Conservation (phyloP, 768 basidiomycete genomes). For the Austroboletus eburneus region DNA sequence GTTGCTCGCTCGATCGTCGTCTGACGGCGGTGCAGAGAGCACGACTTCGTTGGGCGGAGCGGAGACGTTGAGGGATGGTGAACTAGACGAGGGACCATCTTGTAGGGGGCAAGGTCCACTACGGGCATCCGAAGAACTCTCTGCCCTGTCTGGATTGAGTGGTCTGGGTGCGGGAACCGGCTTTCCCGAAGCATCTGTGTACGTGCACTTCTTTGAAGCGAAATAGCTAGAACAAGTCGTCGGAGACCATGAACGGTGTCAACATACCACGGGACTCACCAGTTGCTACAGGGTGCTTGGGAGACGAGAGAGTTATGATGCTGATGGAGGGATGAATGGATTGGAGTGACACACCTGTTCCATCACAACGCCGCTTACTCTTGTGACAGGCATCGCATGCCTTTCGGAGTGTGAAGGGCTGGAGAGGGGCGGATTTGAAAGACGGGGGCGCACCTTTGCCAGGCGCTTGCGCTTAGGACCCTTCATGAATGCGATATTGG, state of each 20-base stretch:
- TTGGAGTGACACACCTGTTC: slow-evolving; percentile 52
- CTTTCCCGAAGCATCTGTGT: slow-evolving; percentile 75
- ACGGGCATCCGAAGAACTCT: slow-evolving; percentile 25
- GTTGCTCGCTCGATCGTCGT: slow-evolving; percentile 39
- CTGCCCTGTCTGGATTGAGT: slow-evolving; percentile 40
- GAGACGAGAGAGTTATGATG: slow-evolving; percentile 5
- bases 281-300: slow-evolving; percentile 77
- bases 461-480: slow-evolving; percentile 52
- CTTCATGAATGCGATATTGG: slow-evolving; percentile 43
- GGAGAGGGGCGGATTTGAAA: slow-evolving; percentile 1
- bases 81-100: slow-evolving; percentile 10
- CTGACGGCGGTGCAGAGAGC: slow-evolving; percentile 21
- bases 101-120: slow-evolving; percentile 14
- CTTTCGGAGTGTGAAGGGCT: slow-evolving; percentile 25
- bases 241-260: slow-evolving; percentile 1
- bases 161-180: slow-evolving; percentile 70
- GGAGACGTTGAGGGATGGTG: slow-evolving; percentile 13
- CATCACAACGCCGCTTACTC: slow-evolving; percentile 80
- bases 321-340: slow-evolving; percentile 3
- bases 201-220: slow-evolving; percentile 76
- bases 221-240: slow-evolving; percentile 51
- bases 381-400: slow-evolving; percentile 84
- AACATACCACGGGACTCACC: slow-evolving; percentile 39
- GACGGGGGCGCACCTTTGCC: slow-evolving; percentile 38
- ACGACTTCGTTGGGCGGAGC: slow-evolving; percentile 12